A percentile compares a stretch with the other conserved stretches of the same genome.
Evolutionary conservation across 2,329 filamentous ascomycete genomes (phyloP).

Genomic region (Microdochium paspali): DNA sequence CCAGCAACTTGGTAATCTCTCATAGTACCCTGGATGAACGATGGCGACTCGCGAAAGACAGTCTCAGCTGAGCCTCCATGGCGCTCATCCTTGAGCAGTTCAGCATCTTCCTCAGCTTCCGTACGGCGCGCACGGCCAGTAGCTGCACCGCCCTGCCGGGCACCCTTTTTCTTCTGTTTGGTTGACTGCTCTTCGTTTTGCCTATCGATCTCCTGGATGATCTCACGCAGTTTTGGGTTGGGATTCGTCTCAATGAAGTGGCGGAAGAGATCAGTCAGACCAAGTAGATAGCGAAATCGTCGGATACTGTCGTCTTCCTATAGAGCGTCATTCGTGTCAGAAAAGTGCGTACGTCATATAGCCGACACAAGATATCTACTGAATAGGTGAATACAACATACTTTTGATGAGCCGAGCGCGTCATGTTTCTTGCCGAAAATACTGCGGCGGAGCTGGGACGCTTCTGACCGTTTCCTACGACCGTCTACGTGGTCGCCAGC

Average conservation of each 20-base stretch:
- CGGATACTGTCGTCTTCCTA: slow-evolving; percentile 85
- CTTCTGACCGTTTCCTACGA: slow-evolving; percentile 77
- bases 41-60: slow-evolving; percentile 86
- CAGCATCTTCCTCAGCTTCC: slow-evolving; percentile 95
- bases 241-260: slow-evolving; percentile 98
- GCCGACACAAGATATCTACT: neutral
- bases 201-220: slow-evolving; percentile 89
- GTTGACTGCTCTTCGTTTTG: slow-evolving; percentile 66
- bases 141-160: slow-evolving; percentile 76
- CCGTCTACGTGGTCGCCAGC: slow-evolving; percentile 72
- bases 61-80: slow-evolving; percentile 77
- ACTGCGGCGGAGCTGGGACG: slow-evolving; percentile 80
- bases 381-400: slow-evolving; percentile 26
- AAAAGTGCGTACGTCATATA: neutral
- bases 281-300: slow-evolving; percentile 88
- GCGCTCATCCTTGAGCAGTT: slow-evolving; percentile 79
- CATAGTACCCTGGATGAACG: slow-evolving; percentile 84
- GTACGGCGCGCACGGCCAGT: slow-evolving; percentile 76
- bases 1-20: slow-evolving; percentile 94
- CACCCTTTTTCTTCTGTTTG: slow-evolving; percentile 62
- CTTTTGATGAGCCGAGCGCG: slow-evolving; percentile 84
- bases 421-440: slow-evolving; percentile 95
- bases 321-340: neutral
- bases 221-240: slow-evolving; percentile 86
- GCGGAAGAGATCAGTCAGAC: slow-evolving; percentile 91